Conservation (phyloP, 2,329 filamentous ascomycete genomes). For the Monilinia fructicola region DNA sequence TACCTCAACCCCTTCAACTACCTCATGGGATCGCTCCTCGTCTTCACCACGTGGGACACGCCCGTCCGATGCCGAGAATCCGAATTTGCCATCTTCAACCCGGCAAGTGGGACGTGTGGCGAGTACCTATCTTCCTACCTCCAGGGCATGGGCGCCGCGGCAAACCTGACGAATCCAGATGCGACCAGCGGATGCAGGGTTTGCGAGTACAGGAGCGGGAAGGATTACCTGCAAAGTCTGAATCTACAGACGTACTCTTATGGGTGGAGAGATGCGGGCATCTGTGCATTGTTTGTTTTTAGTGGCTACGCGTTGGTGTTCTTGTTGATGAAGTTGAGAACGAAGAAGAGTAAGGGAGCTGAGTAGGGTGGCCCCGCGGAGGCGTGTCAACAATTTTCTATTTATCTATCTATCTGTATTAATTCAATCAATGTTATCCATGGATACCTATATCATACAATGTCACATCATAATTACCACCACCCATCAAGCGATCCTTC, state of each 20-base stretch:
- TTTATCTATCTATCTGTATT: too few relatives aligned
- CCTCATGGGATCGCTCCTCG: slow-evolving; percentile 56
- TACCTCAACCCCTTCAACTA: slow-evolving; percentile 63
- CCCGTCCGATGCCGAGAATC: slow-evolving; percentile 48
- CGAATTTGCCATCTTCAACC: slow-evolving; percentile 50
- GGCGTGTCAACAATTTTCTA: too few relatives aligned
- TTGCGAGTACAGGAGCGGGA: slow-evolving; percentile 58
- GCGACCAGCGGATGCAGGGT: slow-evolving; percentile 57
- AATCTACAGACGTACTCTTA: slow-evolving; percentile 62
- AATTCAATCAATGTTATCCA: too few relatives aligned
- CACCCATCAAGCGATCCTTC: too few relatives aligned
- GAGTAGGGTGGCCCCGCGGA: slow-evolving; percentile 16
- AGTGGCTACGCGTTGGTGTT: slow-evolving; percentile 47
- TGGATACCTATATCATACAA: too few relatives aligned
- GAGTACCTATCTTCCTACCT: slow-evolving; percentile 58
- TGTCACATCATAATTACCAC: too few relatives aligned
- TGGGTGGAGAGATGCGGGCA: slow-evolving; percentile 65
- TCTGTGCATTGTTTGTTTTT: slow-evolving; percentile 47
- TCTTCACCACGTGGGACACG: slow-evolving; percentile 51
- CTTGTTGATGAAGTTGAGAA: slow-evolving; percentile 50
- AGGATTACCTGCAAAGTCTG: slow-evolving; percentile 59
- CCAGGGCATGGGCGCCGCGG: slow-evolving; percentile 46
- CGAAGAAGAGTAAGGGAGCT: slow-evolving; percentile 49
- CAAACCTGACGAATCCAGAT: slow-evolving; percentile 60
- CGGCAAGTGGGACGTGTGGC: slow-evolving; percentile 54